Base-by-base conservation (phyloP, 169 alveolate species). In the Fabrea salina region DNA sequence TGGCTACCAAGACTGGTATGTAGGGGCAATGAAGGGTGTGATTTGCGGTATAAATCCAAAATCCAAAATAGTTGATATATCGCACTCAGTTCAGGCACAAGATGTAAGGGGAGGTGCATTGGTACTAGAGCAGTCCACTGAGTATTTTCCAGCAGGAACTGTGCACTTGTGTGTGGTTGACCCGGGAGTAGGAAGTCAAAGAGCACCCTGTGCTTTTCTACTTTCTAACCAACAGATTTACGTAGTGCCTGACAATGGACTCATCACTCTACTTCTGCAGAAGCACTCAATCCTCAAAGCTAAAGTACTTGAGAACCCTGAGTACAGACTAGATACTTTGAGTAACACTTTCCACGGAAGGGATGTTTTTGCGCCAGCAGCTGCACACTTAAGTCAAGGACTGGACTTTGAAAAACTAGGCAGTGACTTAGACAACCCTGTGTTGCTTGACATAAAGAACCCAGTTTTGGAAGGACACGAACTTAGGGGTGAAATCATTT, bases 351-450 rank as follows among this genome's bases (percentile, higher is more conserved):
- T 70, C 27, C 79, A 70, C 49, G 79, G 79, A 4, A 43, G 79
- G 0, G 79, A 70, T 44, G 49, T 70, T 27, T 70, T 70, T 32
- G 59, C 79, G 11, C 79, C 79, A 25, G 79, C 33, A 4, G 79
- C 79, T 2, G 79, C 79, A 0, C 22, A 49, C 25, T 47, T 47
- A 22, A 22, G 49, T 44, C 11, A 19, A 19, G 79, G 79, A 5
- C 4, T 22, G 16, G 25, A 43, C 4, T 16, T 70, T 5, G 37
- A 5, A 8, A 27, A 5, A 22, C 11, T 70, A 4, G 79, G 79
- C 2, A 22, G 66, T 19, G 16, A 5, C 5, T 30, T 70, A 30
- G 1, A 49, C 16, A 64, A 64, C n/a, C 33, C 37, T 19, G 1
- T 13, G 19, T 16, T 35, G n/a, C 30, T 41, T 1, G 19, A 25